phyloP scores from a whole-genome alignment of 441 rosid genomes.

The Aleurites moluccanus region DNA sequence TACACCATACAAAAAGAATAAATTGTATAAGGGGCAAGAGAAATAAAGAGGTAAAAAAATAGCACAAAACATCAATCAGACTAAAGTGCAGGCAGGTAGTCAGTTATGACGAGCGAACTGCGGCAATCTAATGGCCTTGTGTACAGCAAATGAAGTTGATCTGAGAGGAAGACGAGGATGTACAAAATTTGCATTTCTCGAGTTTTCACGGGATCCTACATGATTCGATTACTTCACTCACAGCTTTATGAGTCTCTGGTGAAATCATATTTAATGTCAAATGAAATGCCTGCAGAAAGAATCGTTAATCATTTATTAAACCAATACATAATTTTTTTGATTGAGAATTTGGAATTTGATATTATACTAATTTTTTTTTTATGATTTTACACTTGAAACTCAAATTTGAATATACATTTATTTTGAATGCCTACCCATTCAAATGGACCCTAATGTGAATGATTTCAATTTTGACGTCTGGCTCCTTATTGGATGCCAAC shows the following conservation, averaged over 20 bases:
- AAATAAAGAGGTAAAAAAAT: background rate
- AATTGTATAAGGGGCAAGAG: background rate
- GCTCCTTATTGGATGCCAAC: too few relatives aligned
- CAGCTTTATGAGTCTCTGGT: conserved; percentile 88
- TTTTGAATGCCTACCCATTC: too few relatives aligned
- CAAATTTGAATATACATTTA: too few relatives aligned
- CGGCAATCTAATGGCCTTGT: conserved; percentile 22
- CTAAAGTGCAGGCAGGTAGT: conserved; percentile 26
- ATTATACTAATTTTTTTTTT: too few relatives aligned
- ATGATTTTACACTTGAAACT: too few relatives aligned
- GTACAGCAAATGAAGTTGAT: conserved; percentile 30
- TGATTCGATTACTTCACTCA: conserved; percentile 89
- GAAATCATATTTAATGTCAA: conserved; percentile 88
- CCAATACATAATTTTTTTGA: background rate
- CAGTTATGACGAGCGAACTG: conserved; percentile 19
- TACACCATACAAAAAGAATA: conserved; percentile 35
- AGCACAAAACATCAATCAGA: conserved; percentile 16
- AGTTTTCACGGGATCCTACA: conserved; percentile 64
- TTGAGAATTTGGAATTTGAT: too few relatives aligned
- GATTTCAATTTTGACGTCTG: too few relatives aligned
- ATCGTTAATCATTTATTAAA: background rate
- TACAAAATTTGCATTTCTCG: conserved; percentile 44
- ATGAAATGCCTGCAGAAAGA: conserved; percentile 73
- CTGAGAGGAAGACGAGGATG: conserved; percentile 42
- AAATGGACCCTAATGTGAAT: too few relatives aligned